Conservation (phyloP, 805 yeast genomes). For the Candida stauntonica region DNA sequence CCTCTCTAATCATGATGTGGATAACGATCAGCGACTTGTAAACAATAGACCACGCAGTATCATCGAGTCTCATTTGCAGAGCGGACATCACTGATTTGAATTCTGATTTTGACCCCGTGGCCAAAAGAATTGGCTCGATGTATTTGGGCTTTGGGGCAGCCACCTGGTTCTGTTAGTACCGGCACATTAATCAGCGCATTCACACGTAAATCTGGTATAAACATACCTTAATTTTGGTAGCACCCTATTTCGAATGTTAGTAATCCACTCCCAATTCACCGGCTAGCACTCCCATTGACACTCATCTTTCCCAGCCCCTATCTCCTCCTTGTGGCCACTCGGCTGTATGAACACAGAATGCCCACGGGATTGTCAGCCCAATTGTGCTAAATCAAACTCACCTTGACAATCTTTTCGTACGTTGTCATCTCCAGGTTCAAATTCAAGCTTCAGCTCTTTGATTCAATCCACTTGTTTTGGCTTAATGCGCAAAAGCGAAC, state of each 20-base stretch:
- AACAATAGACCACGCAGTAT: slow-evolving; percentile 87
- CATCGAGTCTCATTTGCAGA: slow-evolving; percentile 58
- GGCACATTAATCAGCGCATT: too few species aligned
- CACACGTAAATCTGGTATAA: neutral
- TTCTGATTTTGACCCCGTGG: slow-evolving; percentile 37
- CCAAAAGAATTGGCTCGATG: slow-evolving; percentile 80
- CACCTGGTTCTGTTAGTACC: slow-evolving; percentile 35
- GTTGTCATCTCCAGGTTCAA: slow-evolving; percentile 46
- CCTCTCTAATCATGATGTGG: slow-evolving; percentile 91
- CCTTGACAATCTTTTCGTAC: slow-evolving; percentile 71
- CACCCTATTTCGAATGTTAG: slow-evolving; percentile 39
- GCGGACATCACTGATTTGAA: slow-evolving; percentile 67
- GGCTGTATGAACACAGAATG: too few species aligned
- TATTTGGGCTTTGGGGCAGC: slow-evolving; percentile 99
- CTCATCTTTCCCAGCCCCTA: too few species aligned
- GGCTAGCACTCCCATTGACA: too few species aligned
- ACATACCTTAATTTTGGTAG: slow-evolving; percentile 55
- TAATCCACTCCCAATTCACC: too few species aligned
- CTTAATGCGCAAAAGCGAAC: too few species aligned
- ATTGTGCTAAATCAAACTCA: too few species aligned
- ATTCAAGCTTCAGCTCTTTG: neutral
- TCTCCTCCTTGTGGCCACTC: too few species aligned
- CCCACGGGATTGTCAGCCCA: too few species aligned
- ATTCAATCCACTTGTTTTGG: too few species aligned
- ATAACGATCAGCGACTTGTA: slow-evolving; percentile 80